Evolutionary conservation across 495 filamentous ascomycete species (phyloP), one percentile per base, ranked within the genome.

Genomic region (Penicillium samsonianum): DNA sequence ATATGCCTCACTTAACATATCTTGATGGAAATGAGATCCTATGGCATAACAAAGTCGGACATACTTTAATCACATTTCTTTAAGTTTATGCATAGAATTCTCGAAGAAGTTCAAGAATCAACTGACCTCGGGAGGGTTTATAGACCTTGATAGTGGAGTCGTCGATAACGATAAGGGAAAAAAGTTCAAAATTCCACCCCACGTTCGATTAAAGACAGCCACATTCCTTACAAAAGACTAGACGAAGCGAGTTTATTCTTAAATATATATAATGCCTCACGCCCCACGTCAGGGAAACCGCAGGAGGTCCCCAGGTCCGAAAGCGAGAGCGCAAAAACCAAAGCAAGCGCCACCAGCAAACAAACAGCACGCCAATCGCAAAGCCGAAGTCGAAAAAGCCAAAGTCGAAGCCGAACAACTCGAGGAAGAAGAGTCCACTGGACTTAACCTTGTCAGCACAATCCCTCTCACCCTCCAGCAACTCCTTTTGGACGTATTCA

Each of bases 401-500:
- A 41, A 51, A 52, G 31, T 55, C 50, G 54, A 50, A 16, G 35
- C 45, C 58, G 31, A 55, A 40, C 23, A 41, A 25, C 17, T 23
- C 9, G 42, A 38, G n/a, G 55, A 59, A 35, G 54, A 58, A 26
- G 22, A 56, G 22, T 11, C 61, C 28, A 35, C 33, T 11, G 44
- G 56, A 25, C 57, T 62, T 46, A 55, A 78, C 16, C 63, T 75
- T 17, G 68, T 70, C 37, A 46, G 57, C 37, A 68, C 65, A 16
- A 68, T 78, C 43, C 76, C 82, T 0, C 14, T 80, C 2, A 71
- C 80, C 35, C 70, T 90, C 4, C 89, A 94, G 59, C 92, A 96
- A 64, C 74, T 78, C 19, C 76, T 92, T 11, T 78, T 96, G n/a
- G 81, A 92, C 58, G 74, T 93, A 61, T 96, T 96, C 79, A 80